Conservation (phyloP, 768 basidiomycete species). For the Termitomyces sp. region DNA sequence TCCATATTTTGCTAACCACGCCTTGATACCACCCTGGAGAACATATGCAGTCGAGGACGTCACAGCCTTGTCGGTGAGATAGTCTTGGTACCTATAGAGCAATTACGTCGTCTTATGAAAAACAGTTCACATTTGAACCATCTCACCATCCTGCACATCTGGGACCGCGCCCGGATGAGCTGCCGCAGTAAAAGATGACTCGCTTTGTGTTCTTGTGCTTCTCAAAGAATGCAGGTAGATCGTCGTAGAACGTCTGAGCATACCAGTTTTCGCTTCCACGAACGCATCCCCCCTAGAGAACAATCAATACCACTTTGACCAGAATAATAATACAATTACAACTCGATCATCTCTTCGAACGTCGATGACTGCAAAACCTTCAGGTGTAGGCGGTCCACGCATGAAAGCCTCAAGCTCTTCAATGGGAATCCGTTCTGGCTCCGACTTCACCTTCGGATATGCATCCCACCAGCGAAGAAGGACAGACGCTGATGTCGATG, state of each 20-base stretch:
- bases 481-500: slow-evolving; percentile 9
- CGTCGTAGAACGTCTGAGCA: slow-evolving; percentile 46
- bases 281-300: slow-evolving; percentile 44
- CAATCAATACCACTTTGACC: background rate
- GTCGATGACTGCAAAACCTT: slow-evolving; percentile 38
- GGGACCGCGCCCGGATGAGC: slow-evolving; percentile 46
- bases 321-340: slow-evolving; percentile 19
- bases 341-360: slow-evolving; percentile 42
- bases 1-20: slow-evolving; percentile 32
- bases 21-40: slow-evolving; percentile 37
- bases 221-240: slow-evolving; percentile 34
- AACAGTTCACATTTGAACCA: background rate
- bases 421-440: slow-evolving; percentile 23
- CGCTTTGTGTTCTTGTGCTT: slow-evolving; percentile 29
- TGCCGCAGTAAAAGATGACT: slow-evolving; percentile 52
- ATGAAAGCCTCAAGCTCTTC: slow-evolving; percentile 34
- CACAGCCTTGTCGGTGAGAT: slow-evolving; percentile 25
- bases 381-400: slow-evolving; percentile 7
- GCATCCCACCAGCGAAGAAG: slow-evolving; percentile 51
- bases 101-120: background rate
- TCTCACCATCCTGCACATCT: slow-evolving; percentile 51
- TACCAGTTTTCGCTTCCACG: slow-evolving; percentile 41
- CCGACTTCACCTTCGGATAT: slow-evolving; percentile 34
- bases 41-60: slow-evolving; percentile 32
- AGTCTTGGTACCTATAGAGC: slow-evolving; percentile 43